phyloP scores from a whole-genome alignment of 495 filamentous ascomycete species.

The Sporormia fimetaria region DNA sequence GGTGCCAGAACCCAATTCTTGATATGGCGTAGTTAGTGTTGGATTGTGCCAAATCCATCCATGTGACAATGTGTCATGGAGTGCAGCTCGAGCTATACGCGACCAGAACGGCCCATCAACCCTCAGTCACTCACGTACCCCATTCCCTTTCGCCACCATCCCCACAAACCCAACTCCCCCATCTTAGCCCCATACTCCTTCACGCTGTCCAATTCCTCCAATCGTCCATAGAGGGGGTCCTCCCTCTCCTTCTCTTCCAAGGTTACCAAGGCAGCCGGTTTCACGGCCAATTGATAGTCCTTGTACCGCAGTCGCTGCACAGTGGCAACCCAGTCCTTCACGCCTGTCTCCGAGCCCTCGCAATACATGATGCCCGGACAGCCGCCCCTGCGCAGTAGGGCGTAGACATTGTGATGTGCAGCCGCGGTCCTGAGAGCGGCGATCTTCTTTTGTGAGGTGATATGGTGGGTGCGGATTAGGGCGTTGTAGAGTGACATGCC shows the following conservation, averaged over 20 bases:
- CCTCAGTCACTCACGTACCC: conserved; percentile 22
- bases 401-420: conserved; percentile 42
- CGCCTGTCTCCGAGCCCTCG: conserved; percentile 43
- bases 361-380: conserved; percentile 71
- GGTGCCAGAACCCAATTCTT: too few relatives aligned
- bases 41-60: too few relatives aligned
- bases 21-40: too few relatives aligned
- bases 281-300: conserved; percentile 31
- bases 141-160: conserved; percentile 34
- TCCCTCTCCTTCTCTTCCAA: background rate
- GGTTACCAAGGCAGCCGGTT: conserved; percentile 13
- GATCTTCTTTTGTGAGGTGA: conserved; percentile 71
- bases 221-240: conserved; percentile 4
- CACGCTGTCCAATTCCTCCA: conserved; percentile 30
- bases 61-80: too few relatives aligned
- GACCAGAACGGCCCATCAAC: too few relatives aligned
- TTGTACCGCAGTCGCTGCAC: conserved; percentile 40
- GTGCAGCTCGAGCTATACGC: too few relatives aligned
- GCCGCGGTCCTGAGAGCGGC: conserved; percentile 53
- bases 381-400: conserved; percentile 54
- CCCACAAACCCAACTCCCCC: conserved; percentile 24
- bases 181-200: conserved; percentile 31
- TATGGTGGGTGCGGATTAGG: conserved; percentile 68
- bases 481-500: conserved; percentile 34
- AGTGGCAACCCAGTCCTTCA: conserved; percentile 44